These are phyloP conservation scores for Meira miltonrushii DNA, from an alignment of 1,284 basidiomycete genomes.

Conservation along the genomic window DNA sequence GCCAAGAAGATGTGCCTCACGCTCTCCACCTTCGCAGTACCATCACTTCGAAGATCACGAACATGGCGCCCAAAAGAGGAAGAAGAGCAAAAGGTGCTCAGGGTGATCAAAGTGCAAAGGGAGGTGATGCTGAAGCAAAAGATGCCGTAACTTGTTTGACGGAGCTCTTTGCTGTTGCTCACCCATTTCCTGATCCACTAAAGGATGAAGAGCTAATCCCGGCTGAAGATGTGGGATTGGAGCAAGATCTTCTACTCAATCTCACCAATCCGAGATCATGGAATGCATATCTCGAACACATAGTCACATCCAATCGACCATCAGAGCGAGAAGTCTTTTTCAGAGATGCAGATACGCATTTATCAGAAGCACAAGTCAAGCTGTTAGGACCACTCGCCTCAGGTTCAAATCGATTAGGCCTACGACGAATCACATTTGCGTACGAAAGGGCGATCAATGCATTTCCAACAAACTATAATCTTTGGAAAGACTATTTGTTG, in stretches of 20 bases:
- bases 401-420: conserved; percentile 65
- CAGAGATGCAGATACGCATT: conserved; percentile 47
- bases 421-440: conserved; percentile 79
- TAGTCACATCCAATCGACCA: conserved; percentile 62
- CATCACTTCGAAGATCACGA: no score
- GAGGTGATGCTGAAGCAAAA: not conserved
- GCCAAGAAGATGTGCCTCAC: no score
- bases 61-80: no score
- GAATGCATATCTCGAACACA: conserved; percentile 77
- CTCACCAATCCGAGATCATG: conserved; percentile 84
- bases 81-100: no score
- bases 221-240: conserved; percentile 72
- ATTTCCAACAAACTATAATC: conserved; percentile 83
- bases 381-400: conserved; percentile 62
- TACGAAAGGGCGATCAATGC: conserved; percentile 86
- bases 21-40: no score
- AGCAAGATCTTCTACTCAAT: conserved; percentile 93
- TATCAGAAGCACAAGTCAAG: conserved; percentile 54
- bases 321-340: conserved; percentile 51
- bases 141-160: not conserved
- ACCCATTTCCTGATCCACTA: conserved; percentile 73
- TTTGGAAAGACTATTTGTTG: conserved; percentile 88
- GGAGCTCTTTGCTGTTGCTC: conserved; percentile 68
- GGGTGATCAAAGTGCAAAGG: not conserved
- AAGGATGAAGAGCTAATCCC: conserved; percentile 72